Percentiles rank a stretch among this genome's conserved stretches.
Conservation (phyloP, 1,139 yeast genomes). For the Yamadazyma triangularis region DNA sequence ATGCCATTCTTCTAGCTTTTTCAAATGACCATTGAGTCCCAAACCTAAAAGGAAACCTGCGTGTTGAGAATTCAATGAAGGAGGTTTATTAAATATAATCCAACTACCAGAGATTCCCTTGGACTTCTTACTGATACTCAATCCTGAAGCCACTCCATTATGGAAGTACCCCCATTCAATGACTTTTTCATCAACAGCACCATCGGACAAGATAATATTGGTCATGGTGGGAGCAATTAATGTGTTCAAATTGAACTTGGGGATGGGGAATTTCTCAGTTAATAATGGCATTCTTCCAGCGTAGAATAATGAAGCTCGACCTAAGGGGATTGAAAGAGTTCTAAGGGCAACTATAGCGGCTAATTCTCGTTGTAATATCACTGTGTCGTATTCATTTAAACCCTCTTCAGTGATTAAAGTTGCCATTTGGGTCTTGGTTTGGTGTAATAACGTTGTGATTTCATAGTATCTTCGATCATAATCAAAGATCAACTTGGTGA, state of each 20-base stretch:
- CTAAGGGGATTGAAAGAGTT: constrained; percentile 73
- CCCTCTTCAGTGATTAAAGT: constrained; percentile 30
- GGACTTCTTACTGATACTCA: constrained; percentile 66
- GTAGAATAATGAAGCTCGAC: constrained; percentile 68
- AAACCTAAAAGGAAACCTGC: constrained; percentile 93
- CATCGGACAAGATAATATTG: constrained; percentile 58
- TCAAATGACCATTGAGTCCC: constrained; percentile 88
- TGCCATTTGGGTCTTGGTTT: constrained; percentile 60
- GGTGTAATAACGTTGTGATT: constrained; percentile 67
- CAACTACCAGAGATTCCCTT: constrained; percentile 83
- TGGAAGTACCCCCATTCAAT: constrained; percentile 88
- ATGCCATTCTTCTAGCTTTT: constrained; percentile 90
- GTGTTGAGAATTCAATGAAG: constrained; percentile 69
- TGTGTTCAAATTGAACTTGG: constrained; percentile 68
- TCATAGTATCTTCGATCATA: constrained; percentile 79
- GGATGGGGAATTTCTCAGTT: constrained; percentile 81
- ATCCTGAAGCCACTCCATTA: constrained; percentile 86
- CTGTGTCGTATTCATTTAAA: constrained; percentile 51
- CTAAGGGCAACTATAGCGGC: constrained; percentile 64
- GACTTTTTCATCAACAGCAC: constrained; percentile 44
- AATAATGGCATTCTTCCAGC: constrained; percentile 73
- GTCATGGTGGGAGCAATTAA: constrained; percentile 63
- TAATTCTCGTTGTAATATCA: constrained; percentile 56
- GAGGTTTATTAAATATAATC: constrained; percentile 85
- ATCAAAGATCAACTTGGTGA: constrained; percentile 68